Conservation (phyloP, 345 rosid species). For the Punica granatum region DNA sequence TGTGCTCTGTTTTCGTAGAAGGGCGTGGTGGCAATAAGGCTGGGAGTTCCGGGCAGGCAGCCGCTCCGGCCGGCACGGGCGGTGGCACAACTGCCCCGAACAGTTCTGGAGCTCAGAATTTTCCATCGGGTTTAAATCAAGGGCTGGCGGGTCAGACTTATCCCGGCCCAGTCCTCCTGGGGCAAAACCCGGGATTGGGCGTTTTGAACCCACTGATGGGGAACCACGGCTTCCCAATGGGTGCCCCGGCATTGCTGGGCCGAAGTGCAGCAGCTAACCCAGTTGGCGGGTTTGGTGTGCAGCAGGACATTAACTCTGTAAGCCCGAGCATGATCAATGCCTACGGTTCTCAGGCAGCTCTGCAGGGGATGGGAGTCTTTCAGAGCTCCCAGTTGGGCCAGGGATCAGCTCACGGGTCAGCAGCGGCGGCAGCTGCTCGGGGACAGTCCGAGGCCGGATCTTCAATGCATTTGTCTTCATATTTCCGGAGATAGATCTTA, state of each 20-base stretch:
- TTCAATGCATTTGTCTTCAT: neutral
- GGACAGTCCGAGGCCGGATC: constrained; percentile 10
- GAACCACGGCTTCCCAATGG: neutral
- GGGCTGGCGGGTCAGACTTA: constrained; percentile 7
- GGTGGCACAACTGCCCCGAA: neutral
- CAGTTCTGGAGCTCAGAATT: constrained; percentile 4
- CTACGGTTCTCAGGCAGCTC: constrained; percentile 18
- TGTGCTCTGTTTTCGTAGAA: constrained; percentile 62
- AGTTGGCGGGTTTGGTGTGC: neutral
- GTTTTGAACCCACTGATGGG: constrained; percentile 12
- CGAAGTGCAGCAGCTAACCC: neutral
- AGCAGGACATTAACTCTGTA: constrained; percentile 7
- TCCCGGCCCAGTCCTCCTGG: constrained; percentile 6
- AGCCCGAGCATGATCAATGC: constrained; percentile 17
- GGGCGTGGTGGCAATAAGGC: constrained; percentile 34
- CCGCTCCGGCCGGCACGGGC: constrained; percentile 6
- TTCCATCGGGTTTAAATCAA: constrained; percentile 8
- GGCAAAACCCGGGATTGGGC: constrained; percentile 13
- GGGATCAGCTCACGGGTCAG: constrained; percentile 13
- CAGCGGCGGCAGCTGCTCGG: constrained; percentile 17
- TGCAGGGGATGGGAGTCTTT: constrained; percentile 20
- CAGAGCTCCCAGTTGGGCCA: constrained; percentile 23
- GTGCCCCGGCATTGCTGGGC: neutral
- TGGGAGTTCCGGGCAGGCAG: constrained; percentile 24
- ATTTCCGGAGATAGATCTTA: neutral